Percentiles rank a stretch among this genome's conserved stretches.
Conservation (phyloP, 768 basidiomycete species). For the Pisolithus orientalis region DNA sequence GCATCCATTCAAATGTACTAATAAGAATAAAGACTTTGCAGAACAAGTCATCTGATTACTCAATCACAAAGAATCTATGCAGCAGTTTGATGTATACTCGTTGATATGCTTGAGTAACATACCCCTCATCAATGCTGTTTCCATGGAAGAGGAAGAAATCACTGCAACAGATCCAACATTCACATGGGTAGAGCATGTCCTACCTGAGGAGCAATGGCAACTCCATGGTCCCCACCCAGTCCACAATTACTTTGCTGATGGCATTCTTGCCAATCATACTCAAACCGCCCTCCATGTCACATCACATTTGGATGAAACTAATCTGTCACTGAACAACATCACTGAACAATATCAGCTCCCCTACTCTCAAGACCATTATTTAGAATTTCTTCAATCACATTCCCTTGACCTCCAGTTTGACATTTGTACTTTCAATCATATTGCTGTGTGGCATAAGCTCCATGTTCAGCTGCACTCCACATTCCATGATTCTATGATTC, state of each 20-base stretch:
- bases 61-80: constrained; percentile 24
- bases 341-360: constrained; percentile 12
- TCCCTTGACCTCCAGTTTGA: not conserved
- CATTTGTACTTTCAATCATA: not conserved
- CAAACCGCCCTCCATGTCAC: not conserved
- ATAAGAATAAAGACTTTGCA: constrained; percentile 27
- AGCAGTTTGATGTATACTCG: constrained; percentile 11
- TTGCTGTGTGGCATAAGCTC: constrained; percentile 20
- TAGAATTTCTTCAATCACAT: not conserved
- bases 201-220: no score
- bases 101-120: not conserved
- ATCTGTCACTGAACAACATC: not conserved
- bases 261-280: no score
- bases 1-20: constrained; percentile 17
- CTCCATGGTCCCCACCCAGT: no score
- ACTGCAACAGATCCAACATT: no score
- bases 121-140: not conserved
- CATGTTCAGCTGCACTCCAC: constrained; percentile 19
- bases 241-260: no score
- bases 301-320: not conserved
- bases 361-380: constrained; percentile 11
- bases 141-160: not conserved
- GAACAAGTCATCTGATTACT: constrained; percentile 29
- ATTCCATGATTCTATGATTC: constrained; percentile 10
- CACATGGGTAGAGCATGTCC: no score